Conservation (phyloP, 805 yeast species). For the Saccharomycopsis sp. region DNA sequence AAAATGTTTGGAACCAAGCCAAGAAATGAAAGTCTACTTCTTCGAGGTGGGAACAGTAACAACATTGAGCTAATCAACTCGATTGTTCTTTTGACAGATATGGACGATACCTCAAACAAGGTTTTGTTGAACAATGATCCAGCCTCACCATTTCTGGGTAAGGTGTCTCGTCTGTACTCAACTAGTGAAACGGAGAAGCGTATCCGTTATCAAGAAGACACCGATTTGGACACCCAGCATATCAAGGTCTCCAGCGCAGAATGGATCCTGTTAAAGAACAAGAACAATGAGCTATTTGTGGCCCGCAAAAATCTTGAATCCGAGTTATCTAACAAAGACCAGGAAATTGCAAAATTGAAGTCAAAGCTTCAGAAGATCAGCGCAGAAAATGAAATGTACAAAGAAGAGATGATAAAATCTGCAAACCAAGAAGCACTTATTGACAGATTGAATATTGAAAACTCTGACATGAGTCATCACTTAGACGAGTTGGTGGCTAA, state of each 20-base stretch:
- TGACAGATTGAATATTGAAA: slow-evolving; percentile 19
- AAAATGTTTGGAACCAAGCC: slow-evolving; percentile 8
- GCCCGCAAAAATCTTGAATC: slow-evolving; percentile 24
- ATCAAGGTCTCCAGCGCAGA: slow-evolving; percentile 12
- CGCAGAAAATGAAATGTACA: neutral
- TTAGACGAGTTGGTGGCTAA: slow-evolving; percentile 4
- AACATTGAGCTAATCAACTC: slow-evolving; percentile 20
- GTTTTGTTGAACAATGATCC: slow-evolving; percentile 1
- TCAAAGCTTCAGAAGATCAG: neutral
- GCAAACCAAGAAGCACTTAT: slow-evolving; percentile 21
- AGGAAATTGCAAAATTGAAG: neutral
- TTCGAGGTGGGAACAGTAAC: slow-evolving; percentile 4
- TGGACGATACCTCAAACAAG: slow-evolving; percentile 2
- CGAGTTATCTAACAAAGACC: neutral
- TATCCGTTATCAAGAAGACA: neutral
- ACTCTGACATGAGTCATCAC: slow-evolving; percentile 15
- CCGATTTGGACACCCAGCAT: slow-evolving; percentile 8
- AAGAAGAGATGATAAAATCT: slow-evolving; percentile 2
- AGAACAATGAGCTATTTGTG: slow-evolving; percentile 21
- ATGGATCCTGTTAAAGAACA: slow-evolving; percentile 20
- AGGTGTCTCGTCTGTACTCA: neutral
- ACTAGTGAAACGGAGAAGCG: neutral
- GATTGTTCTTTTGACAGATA: slow-evolving; percentile 13
- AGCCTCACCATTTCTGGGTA: neutral
- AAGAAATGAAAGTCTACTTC: slow-evolving; percentile 5